Conservation (phyloP, 2,329 filamentous ascomycete genomes). For the Pseudocercospora vitis region DNA sequence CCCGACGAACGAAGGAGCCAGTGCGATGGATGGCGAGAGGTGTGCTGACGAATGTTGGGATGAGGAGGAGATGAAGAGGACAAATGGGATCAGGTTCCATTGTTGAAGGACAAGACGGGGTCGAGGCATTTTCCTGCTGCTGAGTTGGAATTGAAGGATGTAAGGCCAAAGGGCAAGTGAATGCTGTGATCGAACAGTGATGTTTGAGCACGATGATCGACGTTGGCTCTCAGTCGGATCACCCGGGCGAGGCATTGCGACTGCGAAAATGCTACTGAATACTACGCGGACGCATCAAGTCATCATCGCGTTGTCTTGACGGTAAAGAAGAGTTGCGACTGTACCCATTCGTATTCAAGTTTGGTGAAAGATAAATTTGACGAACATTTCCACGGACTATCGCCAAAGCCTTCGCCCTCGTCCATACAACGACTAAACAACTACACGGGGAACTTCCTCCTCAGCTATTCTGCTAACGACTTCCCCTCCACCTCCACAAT, state of each 20-base stretch:
- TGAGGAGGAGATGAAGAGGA: conserved; percentile 37
- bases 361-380: too few species aligned
- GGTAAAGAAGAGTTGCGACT: conserved; percentile 21
- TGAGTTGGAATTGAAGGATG: conserved; percentile 58
- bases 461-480: conserved; percentile 23
- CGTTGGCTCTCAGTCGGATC: conserved; percentile 51
- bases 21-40: too few species aligned
- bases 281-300: conserved; percentile 58
- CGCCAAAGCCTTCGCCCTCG: conserved; percentile 20
- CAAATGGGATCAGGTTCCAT: conserved; percentile 67
- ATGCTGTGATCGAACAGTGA: not conserved
- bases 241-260: conserved; percentile 22
- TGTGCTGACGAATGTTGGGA: conserved; percentile 57
- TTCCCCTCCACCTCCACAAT: conserved; percentile 1
- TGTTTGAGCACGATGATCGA: not conserved
- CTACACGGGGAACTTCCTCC: conserved; percentile 20
- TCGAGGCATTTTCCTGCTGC: conserved; percentile 70
- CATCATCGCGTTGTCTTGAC: conserved; percentile 22
- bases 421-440: conserved; percentile 17
- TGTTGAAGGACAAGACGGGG: conserved; percentile 72
- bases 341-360: not conserved
- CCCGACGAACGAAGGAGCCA: too few species aligned
- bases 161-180: conserved; percentile 47
- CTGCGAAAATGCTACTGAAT: conserved; percentile 54
- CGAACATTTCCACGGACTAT: conserved; percentile 12